These are phyloP conservation scores for Neofusicoccum parvum DNA, from an alignment of 2,329 filamentous ascomycete species.

Conservation along the genomic window DNA sequence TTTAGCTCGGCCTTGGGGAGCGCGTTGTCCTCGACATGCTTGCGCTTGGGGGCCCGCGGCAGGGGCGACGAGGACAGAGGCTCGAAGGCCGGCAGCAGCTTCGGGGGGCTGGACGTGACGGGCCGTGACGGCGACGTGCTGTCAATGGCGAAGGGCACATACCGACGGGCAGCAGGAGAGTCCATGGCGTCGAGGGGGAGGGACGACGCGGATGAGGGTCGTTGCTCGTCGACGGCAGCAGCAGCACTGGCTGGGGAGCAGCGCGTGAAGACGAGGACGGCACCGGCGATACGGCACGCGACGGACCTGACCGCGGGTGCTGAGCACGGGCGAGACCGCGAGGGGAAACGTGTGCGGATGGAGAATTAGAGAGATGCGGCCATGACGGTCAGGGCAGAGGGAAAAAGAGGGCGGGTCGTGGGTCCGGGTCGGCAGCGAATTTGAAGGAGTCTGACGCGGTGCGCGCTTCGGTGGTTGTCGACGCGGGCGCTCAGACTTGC, in stretches of 20 bases:
- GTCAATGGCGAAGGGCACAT: constrained; percentile 31
- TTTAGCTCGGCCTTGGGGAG: constrained; percentile 59
- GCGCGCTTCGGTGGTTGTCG: constrained; percentile 19
- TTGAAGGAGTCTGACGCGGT: constrained; percentile 29
- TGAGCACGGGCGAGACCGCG: constrained; percentile 27
- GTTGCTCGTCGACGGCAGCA: constrained; percentile 30
- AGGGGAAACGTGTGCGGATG: constrained; percentile 26
- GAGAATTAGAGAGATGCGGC: constrained; percentile 19
- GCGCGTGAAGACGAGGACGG: constrained; percentile 3
- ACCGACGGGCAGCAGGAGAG: constrained; percentile 32
- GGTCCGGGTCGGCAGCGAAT: constrained; percentile 38
- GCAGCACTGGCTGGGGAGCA: background rate
- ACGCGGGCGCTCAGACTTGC: constrained; percentile 19
- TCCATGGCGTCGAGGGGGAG: constrained; percentile 33
- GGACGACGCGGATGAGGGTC: constrained; percentile 31
- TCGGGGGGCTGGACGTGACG: constrained; percentile 58
- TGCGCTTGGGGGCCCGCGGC: constrained; percentile 68
- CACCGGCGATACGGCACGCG: constrained; percentile 3
- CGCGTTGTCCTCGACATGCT: constrained; percentile 53
- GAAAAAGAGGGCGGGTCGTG: constrained; percentile 29
- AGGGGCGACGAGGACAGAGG: constrained; percentile 78
- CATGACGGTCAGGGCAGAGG: constrained; percentile 23
- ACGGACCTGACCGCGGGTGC: constrained; percentile 29
- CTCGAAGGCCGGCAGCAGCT: constrained; percentile 77
- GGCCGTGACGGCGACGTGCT: constrained; percentile 31